phyloP scores from a whole-genome alignment of 768 basidiomycete species.

The Flagelloscypha sp. region DNA sequence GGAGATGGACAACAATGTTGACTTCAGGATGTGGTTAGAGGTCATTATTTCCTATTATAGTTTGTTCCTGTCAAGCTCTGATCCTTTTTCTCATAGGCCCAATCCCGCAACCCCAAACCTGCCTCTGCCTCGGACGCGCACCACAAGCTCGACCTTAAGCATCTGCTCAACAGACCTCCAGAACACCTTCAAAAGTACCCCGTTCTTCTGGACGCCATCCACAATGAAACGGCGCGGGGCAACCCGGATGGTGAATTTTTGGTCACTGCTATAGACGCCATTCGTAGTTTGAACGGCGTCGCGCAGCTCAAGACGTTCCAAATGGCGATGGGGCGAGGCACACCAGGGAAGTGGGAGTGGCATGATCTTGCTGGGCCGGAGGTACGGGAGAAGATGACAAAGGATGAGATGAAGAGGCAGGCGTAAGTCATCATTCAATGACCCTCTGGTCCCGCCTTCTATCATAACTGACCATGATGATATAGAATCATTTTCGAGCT shows the following conservation, averaged over 20 bases:
- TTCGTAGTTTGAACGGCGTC: slow-evolving; percentile 72
- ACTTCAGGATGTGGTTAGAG: slow-evolving; percentile 82
- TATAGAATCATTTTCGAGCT: slow-evolving; percentile 83
- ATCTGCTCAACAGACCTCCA: slow-evolving; percentile 69
- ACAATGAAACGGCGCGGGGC: slow-evolving; percentile 70
- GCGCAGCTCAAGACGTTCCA: slow-evolving; percentile 88
- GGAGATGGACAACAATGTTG: slow-evolving; percentile 72
- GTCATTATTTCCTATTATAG: slow-evolving; percentile 40
- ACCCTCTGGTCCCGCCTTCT: no score
- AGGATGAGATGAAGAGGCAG: slow-evolving; percentile 77
- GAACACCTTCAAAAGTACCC: slow-evolving; percentile 84
- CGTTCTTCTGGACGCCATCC: slow-evolving; percentile 76
- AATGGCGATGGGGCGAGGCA: slow-evolving; percentile 75
- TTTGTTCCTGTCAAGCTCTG: background rate
- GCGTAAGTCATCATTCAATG: slow-evolving; percentile 54
- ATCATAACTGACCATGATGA: no score
- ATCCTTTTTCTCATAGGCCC: background rate
- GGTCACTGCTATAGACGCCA: slow-evolving; percentile 74
- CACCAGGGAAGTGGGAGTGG: slow-evolving; percentile 82
- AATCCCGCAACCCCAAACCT: no score
- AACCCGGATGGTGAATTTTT: slow-evolving; percentile 82
- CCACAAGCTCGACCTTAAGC: slow-evolving; percentile 58
- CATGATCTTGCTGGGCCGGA: slow-evolving; percentile 76
- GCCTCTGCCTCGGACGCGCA: no score
- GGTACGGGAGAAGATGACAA: slow-evolving; percentile 47